Evolutionary conservation across 805 yeast species (phyloP).

Genomic region (Yamadazyma nakazawae): DNA sequence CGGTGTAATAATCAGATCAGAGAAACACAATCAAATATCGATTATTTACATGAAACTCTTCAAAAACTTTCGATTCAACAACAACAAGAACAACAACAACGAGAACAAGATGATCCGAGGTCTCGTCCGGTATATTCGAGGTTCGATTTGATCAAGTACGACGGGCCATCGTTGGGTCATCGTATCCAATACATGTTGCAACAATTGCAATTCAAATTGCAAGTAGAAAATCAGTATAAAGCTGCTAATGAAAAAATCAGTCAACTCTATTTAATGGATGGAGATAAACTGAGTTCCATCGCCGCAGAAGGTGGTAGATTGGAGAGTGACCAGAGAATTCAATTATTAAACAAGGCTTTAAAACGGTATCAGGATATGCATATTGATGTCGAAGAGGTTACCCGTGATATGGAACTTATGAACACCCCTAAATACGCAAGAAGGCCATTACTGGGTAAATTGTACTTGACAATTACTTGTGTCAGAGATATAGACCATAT

Average conservation of each 20-base stretch:
- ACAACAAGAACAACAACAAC: neutral
- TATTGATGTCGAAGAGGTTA: constrained; percentile 64
- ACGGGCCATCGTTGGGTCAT: constrained; percentile 92
- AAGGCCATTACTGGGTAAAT: constrained; percentile 78
- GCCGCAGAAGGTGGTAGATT: constrained; percentile 86
- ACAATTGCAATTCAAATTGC: constrained; percentile 87
- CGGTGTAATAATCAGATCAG: constrained; percentile 86
- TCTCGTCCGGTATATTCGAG: constrained; percentile 53
- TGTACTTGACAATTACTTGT: constrained; percentile 69
- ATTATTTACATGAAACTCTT: constrained; percentile 77
- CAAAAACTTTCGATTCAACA: constrained; percentile 48
- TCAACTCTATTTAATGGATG: constrained; percentile 82
- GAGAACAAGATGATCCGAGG: constrained; percentile 26
- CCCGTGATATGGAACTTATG: constrained; percentile 61
- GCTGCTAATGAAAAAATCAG: constrained; percentile 90
- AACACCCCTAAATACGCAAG: constrained; percentile 73
- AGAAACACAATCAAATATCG: constrained; percentile 89
- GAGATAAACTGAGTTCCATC: constrained; percentile 78
- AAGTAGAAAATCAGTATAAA: constrained; percentile 89
- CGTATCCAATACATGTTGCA: constrained; percentile 94
- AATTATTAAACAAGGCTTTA: constrained; percentile 74
- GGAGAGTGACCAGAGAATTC: constrained; percentile 84
- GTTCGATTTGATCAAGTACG: constrained; percentile 82
- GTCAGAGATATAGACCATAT: constrained; percentile 91
- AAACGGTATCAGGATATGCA: constrained; percentile 89